Evolutionary conservation across 2,329 filamentous ascomycete genomes (phyloP).

Genomic region (Sclerotinia sclerotiorum): DNA sequence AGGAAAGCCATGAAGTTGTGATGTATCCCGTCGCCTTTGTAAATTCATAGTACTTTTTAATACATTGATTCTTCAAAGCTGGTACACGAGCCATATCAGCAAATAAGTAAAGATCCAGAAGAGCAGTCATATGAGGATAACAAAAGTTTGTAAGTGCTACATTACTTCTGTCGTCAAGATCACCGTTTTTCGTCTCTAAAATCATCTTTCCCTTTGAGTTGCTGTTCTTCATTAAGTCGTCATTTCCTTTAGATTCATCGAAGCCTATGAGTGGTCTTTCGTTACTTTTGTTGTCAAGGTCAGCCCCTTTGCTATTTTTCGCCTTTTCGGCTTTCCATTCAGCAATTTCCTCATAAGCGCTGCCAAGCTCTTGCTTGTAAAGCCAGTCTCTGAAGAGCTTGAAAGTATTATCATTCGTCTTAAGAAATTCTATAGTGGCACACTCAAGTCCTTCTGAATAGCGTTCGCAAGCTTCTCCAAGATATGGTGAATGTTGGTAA

Average conservation of each 20-base stretch:
- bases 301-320: neutral
- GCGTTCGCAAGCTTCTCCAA: neutral
- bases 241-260: neutral
- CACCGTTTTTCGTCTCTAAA: neutral
- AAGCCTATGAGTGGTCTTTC: neutral
- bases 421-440: neutral
- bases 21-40: neutral
- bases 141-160: neutral
- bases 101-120: neutral
- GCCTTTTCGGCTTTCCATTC: neutral
- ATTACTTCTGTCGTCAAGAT: neutral
- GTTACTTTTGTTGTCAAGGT: neutral
- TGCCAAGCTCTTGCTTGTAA: neutral
- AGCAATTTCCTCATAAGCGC: neutral
- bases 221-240: rapidly evolving
- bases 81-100: neutral
- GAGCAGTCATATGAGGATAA: neutral
- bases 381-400: neutral
- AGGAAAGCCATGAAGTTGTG: neutral
- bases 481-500: neutral
- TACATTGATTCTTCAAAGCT: neutral
- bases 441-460: neutral
- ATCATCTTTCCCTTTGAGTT: neutral
- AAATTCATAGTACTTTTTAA: neutral
- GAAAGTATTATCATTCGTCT: neutral